phyloP scores from a whole-genome alignment of 371 early-diverging fungal genomes.

The Lichtheimia ramosa region DNA sequence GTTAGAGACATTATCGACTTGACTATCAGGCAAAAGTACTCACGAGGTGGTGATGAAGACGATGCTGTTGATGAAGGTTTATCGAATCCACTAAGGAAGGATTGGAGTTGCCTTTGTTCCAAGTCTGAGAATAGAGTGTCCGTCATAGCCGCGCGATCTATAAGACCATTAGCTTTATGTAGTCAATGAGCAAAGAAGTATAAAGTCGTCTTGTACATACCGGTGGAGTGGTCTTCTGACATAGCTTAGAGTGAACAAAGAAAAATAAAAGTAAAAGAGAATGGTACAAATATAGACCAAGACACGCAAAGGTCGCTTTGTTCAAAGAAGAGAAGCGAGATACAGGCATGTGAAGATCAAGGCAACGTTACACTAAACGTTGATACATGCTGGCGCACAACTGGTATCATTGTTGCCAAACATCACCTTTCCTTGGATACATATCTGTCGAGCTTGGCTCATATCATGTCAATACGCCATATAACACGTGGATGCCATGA shows the following conservation, averaged over 20 bases:
- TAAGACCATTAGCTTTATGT: not conserved
- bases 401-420: no score
- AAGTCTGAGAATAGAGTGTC: slow-evolving; percentile 9
- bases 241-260: not conserved
- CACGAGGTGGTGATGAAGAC: not conserved
- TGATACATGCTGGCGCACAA: no score
- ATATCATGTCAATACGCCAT: no score
- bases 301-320: not conserved
- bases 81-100: slow-evolving; percentile 15
- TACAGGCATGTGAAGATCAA: slow-evolving; percentile 8
- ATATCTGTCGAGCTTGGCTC: no score
- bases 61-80: not conserved
- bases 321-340: slow-evolving; percentile 1
- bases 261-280: not conserved
- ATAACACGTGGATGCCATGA: no score
- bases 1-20: slow-evolving; percentile 12
- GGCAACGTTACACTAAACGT: slow-evolving; percentile 4
- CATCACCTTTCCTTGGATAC: no score
- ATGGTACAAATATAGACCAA: not conserved
- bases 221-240: slow-evolving; percentile 1
- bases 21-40: slow-evolving; percentile 1
- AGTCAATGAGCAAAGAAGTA: not conserved
- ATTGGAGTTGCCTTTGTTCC: slow-evolving; percentile 16
- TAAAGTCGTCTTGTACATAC: not conserved
- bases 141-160: slow-evolving; percentile 3